A percentile compares a stretch with the other conserved stretches of the same genome.
phyloP scores from a whole-genome alignment of 2,329 filamentous ascomycete genomes.

The Aspergillus calidoustus region DNA sequence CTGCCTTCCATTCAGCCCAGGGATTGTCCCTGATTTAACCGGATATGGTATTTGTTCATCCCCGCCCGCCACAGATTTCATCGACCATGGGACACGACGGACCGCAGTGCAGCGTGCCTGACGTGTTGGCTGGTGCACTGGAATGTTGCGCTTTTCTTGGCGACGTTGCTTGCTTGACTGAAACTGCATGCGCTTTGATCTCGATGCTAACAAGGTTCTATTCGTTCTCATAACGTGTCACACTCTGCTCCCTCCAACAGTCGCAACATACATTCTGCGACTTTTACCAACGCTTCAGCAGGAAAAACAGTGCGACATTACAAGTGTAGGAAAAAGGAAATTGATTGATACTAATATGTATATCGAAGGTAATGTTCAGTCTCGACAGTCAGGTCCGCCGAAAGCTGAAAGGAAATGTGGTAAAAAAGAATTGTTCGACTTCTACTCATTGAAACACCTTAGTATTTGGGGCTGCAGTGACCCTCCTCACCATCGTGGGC shows the following conservation, averaged over 20 bases:
- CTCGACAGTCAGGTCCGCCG: not conserved
- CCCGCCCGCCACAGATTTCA: not conserved
- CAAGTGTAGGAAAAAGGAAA: not conserved
- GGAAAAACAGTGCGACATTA: not conserved
- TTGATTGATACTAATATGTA: conserved; percentile 12
- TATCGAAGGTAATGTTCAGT: conserved; percentile 11
- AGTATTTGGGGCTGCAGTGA: not conserved
- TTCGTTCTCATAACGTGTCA: not conserved
- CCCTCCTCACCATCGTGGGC: not conserved
- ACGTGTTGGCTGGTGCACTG: not conserved
- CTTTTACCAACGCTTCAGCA: not conserved
- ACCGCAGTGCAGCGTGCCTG: not conserved
- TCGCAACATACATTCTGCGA: not conserved
- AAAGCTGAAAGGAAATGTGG: not conserved
- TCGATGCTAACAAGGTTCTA: not conserved
- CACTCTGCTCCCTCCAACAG: not conserved
- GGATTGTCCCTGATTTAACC: conserved; percentile 2
- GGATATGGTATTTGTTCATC: not conserved
- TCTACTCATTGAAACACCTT: not conserved
- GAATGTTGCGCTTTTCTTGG: not conserved
- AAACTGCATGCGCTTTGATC: not conserved
- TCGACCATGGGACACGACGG: not conserved
- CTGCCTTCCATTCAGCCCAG: not conserved
- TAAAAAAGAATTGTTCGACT: conserved; percentile 2
- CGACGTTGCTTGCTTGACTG: not conserved